phyloP scores from a whole-genome alignment of 768 basidiomycete genomes.

The Neoboletus brunneissimus region DNA sequence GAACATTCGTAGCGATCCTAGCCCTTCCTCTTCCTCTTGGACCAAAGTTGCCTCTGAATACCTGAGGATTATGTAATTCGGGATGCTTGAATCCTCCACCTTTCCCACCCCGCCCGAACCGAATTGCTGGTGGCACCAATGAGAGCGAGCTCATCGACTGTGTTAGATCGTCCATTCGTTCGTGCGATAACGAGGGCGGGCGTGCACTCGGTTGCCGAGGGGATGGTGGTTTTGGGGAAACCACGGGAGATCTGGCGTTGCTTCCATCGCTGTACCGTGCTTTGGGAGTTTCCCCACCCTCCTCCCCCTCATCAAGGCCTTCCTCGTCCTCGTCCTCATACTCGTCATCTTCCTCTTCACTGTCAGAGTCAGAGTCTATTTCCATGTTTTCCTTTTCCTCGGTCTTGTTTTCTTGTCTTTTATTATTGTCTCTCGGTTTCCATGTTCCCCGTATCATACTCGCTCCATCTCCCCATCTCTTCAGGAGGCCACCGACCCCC shows the following conservation, averaged over 20 bases:
- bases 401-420: slow-evolving; percentile 11
- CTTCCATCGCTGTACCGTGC: slow-evolving; percentile 17
- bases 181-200: slow-evolving; percentile 16
- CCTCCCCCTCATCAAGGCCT: slow-evolving; percentile 21
- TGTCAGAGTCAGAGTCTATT: slow-evolving; percentile 19
- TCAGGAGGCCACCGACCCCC: slow-evolving; percentile 77
- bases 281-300: slow-evolving; percentile 29
- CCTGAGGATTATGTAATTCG: slow-evolving; percentile 33
- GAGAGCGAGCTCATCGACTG: slow-evolving; percentile 46
- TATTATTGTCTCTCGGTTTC: slow-evolving; percentile 45
- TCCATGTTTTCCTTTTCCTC: slow-evolving; percentile 22
- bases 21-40: slow-evolving; percentile 32
- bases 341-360: slow-evolving; percentile 16
- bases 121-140: slow-evolving; percentile 65
- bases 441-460: slow-evolving; percentile 74
- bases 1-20: slow-evolving; percentile 25
- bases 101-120: slow-evolving; percentile 72
- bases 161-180: slow-evolving; percentile 47
- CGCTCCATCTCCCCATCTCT: slow-evolving; percentile 81
- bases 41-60: slow-evolving; percentile 27
- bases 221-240: slow-evolving; percentile 18
- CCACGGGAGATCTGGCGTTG: slow-evolving; percentile 18
- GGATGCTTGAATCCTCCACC: slow-evolving; percentile 47
- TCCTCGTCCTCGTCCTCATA: slow-evolving; percentile 14
- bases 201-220: slow-evolving; percentile 21